These are phyloP conservation scores for Plantago coronopus DNA, from an alignment of 305 asterid genomes.

Conservation along the genomic window DNA sequence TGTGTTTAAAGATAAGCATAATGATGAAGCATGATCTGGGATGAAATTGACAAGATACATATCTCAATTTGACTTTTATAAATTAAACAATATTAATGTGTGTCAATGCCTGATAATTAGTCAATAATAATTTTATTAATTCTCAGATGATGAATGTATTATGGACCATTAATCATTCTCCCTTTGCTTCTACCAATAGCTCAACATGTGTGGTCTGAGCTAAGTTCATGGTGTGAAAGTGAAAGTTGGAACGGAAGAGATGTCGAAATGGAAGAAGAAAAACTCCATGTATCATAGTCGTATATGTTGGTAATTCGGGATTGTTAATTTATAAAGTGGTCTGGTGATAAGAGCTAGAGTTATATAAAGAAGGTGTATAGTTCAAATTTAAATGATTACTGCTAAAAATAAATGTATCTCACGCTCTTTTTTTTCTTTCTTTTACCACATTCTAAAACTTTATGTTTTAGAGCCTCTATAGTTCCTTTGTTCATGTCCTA, in stretches of 20 bases:
- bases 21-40: slow-evolving; percentile 27
- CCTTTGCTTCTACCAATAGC: slow-evolving; percentile 25
- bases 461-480: no score
- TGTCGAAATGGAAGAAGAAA: not conserved
- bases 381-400: no score
- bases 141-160: slow-evolving; percentile 15
- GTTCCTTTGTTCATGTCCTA: no score
- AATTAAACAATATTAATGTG: not conserved
- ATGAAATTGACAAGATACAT: slow-evolving; percentile 25
- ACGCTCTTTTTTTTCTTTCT: no score
- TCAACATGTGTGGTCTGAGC: slow-evolving; percentile 23
- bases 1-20: not conserved
- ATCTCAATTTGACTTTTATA: slow-evolving; percentile 23
- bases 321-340: no score
- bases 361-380: no score
- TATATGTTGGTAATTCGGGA: no score
- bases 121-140: slow-evolving; percentile 4
- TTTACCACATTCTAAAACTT: no score
- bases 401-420: no score
- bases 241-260: not conserved
- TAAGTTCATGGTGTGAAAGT: not conserved
- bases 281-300: not conserved
- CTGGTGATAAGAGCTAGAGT: no score
- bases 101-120: slow-evolving; percentile 17
- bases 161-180: slow-evolving; percentile 29